Conservation (phyloP, 441 rosid species). For the Erodium trifolium region DNA sequence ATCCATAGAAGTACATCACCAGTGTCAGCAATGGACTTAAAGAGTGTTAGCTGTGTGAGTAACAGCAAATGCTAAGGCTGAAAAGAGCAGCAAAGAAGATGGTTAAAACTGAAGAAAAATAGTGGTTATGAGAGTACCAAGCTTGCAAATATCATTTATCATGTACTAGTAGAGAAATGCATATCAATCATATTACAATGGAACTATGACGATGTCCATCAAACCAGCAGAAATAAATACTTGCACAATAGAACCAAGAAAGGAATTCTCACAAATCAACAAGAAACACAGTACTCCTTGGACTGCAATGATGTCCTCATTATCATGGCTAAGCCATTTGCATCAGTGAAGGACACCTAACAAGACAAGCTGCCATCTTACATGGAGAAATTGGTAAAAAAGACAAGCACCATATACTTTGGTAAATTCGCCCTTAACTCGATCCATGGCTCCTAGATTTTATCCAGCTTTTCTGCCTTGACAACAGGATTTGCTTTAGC, state of each 20-base stretch:
- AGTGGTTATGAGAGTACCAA: background rate
- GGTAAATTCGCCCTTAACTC: conserved; percentile 6
- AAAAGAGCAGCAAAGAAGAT: background rate
- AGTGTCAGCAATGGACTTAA: too few species aligned
- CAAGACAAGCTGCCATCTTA: conserved; percentile 28
- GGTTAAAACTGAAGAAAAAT: background rate
- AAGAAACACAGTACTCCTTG: conserved; percentile 21
- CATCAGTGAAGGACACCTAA: conserved; percentile 20
- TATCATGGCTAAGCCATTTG: conserved; percentile 14
- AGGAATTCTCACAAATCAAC: conserved; percentile 23
- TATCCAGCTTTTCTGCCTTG: conserved; percentile 53
- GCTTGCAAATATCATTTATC: background rate
- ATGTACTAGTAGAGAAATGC: conserved; percentile 4
- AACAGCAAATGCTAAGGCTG: background rate
- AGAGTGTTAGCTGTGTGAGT: background rate
- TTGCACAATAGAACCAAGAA: conserved; percentile 16
- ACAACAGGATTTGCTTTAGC: conserved; percentile 54
- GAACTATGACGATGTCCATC: conserved; percentile 23
- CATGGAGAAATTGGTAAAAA: conserved; percentile 3
- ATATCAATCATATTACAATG: conserved; percentile 24
- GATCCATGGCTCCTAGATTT: conserved; percentile 21
- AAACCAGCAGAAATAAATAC: conserved; percentile 32
- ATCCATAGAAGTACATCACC: too few species aligned
- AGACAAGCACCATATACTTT: conserved; percentile 12
- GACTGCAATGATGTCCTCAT: conserved; percentile 26